Conservation (phyloP, 768 basidiomycete genomes). For the Boletus fagicola region DNA sequence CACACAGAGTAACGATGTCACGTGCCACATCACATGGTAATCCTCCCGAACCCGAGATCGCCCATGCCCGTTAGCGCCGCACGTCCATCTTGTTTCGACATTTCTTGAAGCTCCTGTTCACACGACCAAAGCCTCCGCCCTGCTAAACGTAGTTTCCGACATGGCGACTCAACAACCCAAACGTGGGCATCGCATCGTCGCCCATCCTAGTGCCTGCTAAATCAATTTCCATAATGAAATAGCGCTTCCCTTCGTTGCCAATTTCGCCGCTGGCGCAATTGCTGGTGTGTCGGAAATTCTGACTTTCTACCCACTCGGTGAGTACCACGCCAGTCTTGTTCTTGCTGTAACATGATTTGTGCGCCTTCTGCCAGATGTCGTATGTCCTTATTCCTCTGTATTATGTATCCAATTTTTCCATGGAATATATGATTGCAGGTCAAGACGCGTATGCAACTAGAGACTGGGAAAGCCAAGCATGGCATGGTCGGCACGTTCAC, state of each 20-base stretch:
- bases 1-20: slow-evolving; percentile 15
- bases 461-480: slow-evolving; percentile 70
- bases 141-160: not conserved
- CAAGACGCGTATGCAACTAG: slow-evolving; percentile 98
- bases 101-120: not conserved
- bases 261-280: slow-evolving; percentile 93
- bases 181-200: slow-evolving; percentile 19
- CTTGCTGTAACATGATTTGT: slow-evolving; percentile 1
- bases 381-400: slow-evolving; percentile 40
- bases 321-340: slow-evolving; percentile 23
- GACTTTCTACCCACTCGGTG: slow-evolving; percentile 89
- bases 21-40: slow-evolving; percentile 6
- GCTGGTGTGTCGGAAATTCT: slow-evolving; percentile 86
- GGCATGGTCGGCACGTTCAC: slow-evolving; percentile 83
- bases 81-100: not conserved
- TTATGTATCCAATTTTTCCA: not conserved
- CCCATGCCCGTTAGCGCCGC: not conserved
- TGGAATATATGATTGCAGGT: slow-evolving; percentile 50
- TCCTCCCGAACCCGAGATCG: not conserved
- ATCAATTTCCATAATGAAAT: slow-evolving; percentile 8
- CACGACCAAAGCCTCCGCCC: slow-evolving; percentile 1
- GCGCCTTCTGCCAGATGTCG: slow-evolving; percentile 63
- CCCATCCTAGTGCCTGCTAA: not conserved
- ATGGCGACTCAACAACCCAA: slow-evolving; percentile 35
- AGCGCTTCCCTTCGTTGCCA: slow-evolving; percentile 86